These are phyloP conservation scores for Coemansia sp. DNA, from an alignment of 192 early-diverging fungal species.

Conservation along the genomic window DNA sequence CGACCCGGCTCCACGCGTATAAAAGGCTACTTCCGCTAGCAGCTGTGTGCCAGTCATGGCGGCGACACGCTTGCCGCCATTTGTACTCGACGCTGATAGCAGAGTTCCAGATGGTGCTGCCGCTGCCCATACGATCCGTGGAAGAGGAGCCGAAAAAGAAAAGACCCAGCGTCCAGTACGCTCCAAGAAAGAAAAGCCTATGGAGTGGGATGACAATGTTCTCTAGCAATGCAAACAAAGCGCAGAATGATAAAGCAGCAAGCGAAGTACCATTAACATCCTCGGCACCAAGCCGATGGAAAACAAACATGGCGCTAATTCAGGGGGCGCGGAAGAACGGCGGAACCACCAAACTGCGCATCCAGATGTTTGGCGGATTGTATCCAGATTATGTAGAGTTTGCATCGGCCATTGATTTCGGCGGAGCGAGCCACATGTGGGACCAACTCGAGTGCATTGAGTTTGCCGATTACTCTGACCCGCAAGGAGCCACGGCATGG, in stretches of 20 bases:
- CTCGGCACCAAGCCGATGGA: slow-evolving; percentile 7
- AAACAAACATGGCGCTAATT: slow-evolving; percentile 11
- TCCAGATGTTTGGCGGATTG: slow-evolving; percentile 17
- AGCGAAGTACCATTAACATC: too few relatives aligned
- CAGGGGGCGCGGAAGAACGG: background rate
- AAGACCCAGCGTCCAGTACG: background rate
- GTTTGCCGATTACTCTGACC: slow-evolving; percentile 14
- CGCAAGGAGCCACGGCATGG: slow-evolving; percentile 4
- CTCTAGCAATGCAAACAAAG: background rate
- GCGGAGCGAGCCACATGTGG: background rate
- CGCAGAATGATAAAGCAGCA: background rate
- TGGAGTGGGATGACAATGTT: slow-evolving; percentile 6
- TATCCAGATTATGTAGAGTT: slow-evolving; percentile 16
- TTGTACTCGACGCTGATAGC: slow-evolving; percentile 19
- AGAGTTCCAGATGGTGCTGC: slow-evolving; percentile 12
- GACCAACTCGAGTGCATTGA: slow-evolving; percentile 5
- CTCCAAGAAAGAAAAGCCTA: background rate
- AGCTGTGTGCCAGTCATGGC: slow-evolving; percentile 22
- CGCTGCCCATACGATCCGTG: background rate
- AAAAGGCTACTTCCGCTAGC: slow-evolving; percentile 14
- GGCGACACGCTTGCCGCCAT: slow-evolving; percentile 1
- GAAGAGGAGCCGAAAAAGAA: background rate
- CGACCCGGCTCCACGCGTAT: slow-evolving; percentile 12
- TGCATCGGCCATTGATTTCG: background rate
- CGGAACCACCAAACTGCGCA: background rate